Percentiles rank a stretch among this genome's conserved stretches.
Conservation (phyloP, 1,284 basidiomycete species). For the Malassezia vespertilionis region DNA sequence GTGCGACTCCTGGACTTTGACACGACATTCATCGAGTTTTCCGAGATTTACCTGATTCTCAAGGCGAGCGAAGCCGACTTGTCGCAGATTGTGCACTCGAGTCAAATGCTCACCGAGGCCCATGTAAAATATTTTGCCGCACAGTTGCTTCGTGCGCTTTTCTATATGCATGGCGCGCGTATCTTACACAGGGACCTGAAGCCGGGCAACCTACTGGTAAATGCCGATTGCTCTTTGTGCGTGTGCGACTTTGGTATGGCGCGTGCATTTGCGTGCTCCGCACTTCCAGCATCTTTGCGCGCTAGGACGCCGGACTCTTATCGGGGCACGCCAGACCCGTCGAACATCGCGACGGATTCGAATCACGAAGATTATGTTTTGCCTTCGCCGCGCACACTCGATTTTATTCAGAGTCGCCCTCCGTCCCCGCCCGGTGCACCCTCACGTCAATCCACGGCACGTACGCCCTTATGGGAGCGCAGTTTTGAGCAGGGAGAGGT, state of each 20-base stretch:
- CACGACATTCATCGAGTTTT: conserved; percentile 44
- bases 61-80: conserved; percentile 44
- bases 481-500: not conserved
- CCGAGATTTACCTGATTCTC: conserved; percentile 43
- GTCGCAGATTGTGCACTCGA: conserved; percentile 42
- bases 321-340: not conserved
- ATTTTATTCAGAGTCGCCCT: not conserved
- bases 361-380: not conserved
- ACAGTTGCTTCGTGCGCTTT: conserved; percentile 40
- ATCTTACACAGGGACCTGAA: conserved; percentile 46
- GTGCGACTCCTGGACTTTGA: conserved; percentile 44
- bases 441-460: not conserved
- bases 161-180: conserved; percentile 42
- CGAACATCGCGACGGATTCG: not conserved
- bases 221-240: conserved; percentile 40
- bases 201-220: conserved; percentile 45
- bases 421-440: not conserved
- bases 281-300: not conserved
- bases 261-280: conserved; percentile 22
- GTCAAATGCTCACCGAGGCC: conserved; percentile 38
- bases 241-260: conserved; percentile 46
- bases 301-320: not conserved
- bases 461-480: too few species aligned
- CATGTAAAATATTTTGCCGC: conserved; percentile 45
- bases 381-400: not conserved